Evolutionary conservation across 768 basidiomycete genomes (phyloP), one percentile per base, ranked within the genome.

Genomic region (Infundibulicybe gibba): DNA sequence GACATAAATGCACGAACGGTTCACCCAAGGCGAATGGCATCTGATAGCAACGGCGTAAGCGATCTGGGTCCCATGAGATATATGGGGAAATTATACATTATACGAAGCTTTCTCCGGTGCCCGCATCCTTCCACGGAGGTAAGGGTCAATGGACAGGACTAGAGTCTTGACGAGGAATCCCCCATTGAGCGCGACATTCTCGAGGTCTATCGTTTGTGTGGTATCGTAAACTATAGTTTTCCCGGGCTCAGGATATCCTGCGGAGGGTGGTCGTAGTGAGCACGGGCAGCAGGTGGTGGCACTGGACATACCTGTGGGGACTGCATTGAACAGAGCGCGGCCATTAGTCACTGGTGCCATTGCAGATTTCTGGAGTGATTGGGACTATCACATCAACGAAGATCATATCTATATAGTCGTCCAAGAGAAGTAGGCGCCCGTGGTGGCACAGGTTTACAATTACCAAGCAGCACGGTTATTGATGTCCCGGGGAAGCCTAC

Each of bases 81-180:
- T n/a, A n/a, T n/a, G n/a, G 9, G 10, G 13, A 21, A 30, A 35
- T 3, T 20, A 8, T 11, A 49, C 50, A 17, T 15, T 54, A 54
- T 8, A 19, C 59, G 61, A 1, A 59, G 62, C 19, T 63, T 37
- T 2, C 52, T n/a, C 49, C 2, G 56, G 41, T 9, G 52, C 52
- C 6, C 66, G 54, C 76, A 76, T 74, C 34, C 55, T 51, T 9
- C 63, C 62, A 13, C 70, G 51, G 49, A 75, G 21, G 51, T 72
- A 75, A 0, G 76, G 76, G 41, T 79, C 79, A 32, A 78, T 55
- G 13, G 70, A 71, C 13, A 79, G 52, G 5, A 65, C 61, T 12
- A 78, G 60, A 0, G 66, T 69, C 58, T 76, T 79, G 49, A 75
- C 48, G 20, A 79, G 54, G 41, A 72, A 52, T 0, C 70, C 69